Conservation (phyloP, 805 yeast genomes). For the Tetrapisispora taiwanensis region DNA sequence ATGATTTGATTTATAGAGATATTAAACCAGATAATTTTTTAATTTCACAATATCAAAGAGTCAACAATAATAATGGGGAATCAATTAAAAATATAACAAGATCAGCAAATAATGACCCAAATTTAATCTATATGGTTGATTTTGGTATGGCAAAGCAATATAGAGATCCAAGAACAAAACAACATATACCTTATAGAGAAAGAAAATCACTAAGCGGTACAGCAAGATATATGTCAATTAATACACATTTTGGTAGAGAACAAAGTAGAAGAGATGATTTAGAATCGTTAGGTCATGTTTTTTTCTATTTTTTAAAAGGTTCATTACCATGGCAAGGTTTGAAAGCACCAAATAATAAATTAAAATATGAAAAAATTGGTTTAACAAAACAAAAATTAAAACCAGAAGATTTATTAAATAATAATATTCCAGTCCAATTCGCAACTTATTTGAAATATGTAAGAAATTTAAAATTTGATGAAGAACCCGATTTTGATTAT, state of each 20-base stretch:
- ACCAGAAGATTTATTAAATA: conserved; percentile 37
- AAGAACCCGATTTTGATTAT: conserved; percentile 68
- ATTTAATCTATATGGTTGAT: conserved; percentile 64
- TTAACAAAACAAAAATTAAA: conserved; percentile 66
- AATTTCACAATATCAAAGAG: conserved; percentile 32
- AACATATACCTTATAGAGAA: conserved; percentile 76
- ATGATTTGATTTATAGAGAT: conserved; percentile 69
- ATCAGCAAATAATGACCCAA: conserved; percentile 49
- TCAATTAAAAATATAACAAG: conserved; percentile 33
- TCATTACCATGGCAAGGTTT: conserved; percentile 87
- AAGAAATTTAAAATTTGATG: conserved; percentile 61
- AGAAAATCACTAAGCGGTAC: conserved; percentile 74
- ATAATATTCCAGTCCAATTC: conserved; percentile 58
- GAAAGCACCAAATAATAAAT: conserved; percentile 77
- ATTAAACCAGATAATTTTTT: conserved; percentile 78
- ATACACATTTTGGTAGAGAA: conserved; percentile 79
- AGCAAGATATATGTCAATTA: conserved; percentile 79
- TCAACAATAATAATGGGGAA: conserved; percentile 9
- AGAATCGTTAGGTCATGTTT: conserved; percentile 75
- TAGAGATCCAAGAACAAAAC: conserved; percentile 69
- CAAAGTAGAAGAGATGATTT: conserved; percentile 77
- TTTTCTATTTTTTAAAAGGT: conserved; percentile 68
- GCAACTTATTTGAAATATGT: conserved; percentile 64
- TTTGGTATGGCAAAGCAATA: conserved; percentile 85
- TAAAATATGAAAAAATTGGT: conserved; percentile 76